Evolutionary conservation across 2,329 filamentous ascomycete genomes (phyloP), one percentile per base, ranked within the genome.

Genomic region (Colletotrichum karsti): DNA sequence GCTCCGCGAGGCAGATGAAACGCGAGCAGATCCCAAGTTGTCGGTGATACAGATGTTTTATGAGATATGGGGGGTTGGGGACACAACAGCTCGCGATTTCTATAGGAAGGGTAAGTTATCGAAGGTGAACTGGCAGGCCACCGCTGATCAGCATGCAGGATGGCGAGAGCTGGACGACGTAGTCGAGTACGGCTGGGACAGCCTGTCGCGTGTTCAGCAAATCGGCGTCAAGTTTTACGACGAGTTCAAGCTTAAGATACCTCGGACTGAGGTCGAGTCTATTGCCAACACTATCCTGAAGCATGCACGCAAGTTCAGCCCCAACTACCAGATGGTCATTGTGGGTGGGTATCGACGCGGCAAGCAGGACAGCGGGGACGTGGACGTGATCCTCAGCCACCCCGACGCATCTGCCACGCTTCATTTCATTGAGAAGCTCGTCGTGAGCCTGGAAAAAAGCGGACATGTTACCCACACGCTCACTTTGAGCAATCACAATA

Each of bases 141-240:
- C 7, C 5, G 24, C 39, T 68, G 12, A 68, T 41, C 20, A 18
- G 18, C 9, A 20, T n/a, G 10, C 15, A 82, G 80, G 93, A 28
- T 98, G 94, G 93, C 86, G 89, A 67, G 92, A 96, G 67, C 83
- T 97, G 1, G 94, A 98, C 73, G 95, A 98, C 73, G 83, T 98
- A 3, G 84, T 97, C 42, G 92, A 97, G 74, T 87, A 90, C 73
- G 94, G 93, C 10, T 98, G 95, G 95, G 77, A 83, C 20, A 84
- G 79, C 0, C 83, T 98, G 1, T 91, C 86, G 1, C 89, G 94
- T 12, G 92, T 93, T 1, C 95, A 98, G 78, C 94, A 98, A 77
- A 97, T 98, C 62, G 95, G 96, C 0, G 84, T 98, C 48, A 98
- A 98, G 77, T 98, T 91, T 79, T 97, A 97, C 77, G 92, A 97